These are phyloP conservation scores for Pharnaceum exiguum DNA, from an alignment of 148 eudicot genomes.

Conservation along the genomic window DNA sequence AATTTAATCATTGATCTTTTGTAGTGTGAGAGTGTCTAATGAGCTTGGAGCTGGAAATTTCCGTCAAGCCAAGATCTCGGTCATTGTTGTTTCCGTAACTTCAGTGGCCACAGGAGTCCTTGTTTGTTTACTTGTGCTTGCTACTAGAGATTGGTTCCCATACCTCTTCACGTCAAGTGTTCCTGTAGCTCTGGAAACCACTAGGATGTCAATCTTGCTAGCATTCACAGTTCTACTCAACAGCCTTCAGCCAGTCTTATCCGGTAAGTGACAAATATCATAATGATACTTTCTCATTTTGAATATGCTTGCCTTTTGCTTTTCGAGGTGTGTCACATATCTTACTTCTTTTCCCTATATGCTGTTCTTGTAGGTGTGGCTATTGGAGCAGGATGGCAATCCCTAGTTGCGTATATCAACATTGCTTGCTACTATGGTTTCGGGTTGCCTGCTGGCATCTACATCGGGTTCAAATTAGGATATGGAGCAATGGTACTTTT, in stretches of 20 bases:
- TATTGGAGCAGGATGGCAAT: slow-evolving; percentile 92
- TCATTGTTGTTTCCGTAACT: slow-evolving; percentile 52
- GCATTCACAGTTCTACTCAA: slow-evolving; percentile 53
- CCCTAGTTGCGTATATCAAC: slow-evolving; percentile 69
- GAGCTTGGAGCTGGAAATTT: slow-evolving; percentile 78
- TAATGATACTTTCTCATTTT: not conserved
- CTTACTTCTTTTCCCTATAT: not conserved
- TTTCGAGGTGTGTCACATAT: not conserved
- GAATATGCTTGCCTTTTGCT: not conserved
- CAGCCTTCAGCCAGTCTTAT: slow-evolving; percentile 67
- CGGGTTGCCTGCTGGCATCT: slow-evolving; percentile 73
- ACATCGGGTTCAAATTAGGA: slow-evolving; percentile 55
- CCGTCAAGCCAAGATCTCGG: slow-evolving; percentile 55
- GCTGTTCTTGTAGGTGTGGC: slow-evolving; percentile 52
- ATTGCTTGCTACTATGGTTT: slow-evolving; percentile 68
- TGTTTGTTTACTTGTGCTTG: slow-evolving; percentile 38
- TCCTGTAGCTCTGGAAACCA: slow-evolving; percentile 57
- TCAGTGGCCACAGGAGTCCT: slow-evolving; percentile 52
- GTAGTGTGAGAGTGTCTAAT: slow-evolving; percentile 77
- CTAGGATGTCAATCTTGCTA: slow-evolving; percentile 44
- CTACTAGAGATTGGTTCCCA: slow-evolving; percentile 59
- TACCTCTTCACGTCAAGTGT: slow-evolving; percentile 61
- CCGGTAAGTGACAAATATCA: slow-evolving; percentile 51
- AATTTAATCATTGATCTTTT: not conserved
- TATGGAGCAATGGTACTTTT: slow-evolving; percentile 50